A percentile compares a stretch with the other conserved stretches of the same genome.
Evolutionary conservation across 1,139 yeast genomes (phyloP).

Genomic region (Lodderomyces metapsilosis): DNA sequence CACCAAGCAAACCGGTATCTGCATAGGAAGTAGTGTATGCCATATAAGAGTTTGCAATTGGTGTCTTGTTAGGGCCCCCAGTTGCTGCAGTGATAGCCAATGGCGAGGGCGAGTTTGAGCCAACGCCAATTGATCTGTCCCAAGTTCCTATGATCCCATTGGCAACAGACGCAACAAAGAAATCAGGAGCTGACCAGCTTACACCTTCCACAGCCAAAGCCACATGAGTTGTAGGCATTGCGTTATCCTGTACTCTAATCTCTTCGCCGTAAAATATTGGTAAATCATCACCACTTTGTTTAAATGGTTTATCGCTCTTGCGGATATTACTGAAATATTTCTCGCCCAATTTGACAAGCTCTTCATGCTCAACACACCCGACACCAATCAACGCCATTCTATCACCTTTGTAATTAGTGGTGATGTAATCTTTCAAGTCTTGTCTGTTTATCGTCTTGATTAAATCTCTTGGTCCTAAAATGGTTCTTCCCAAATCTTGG

Average conservation of each 20-base stretch:
- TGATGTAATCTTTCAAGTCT: conserved; percentile 77
- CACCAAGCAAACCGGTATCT: conserved; percentile 97
- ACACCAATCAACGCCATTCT: conserved; percentile 97
- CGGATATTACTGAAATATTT: conserved; percentile 75
- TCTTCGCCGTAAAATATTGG: conserved; percentile 88
- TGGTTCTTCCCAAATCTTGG: conserved; percentile 97
- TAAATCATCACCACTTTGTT: conserved; percentile 74
- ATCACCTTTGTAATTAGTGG: conserved; percentile 89
- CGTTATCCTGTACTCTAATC: conserved; percentile 74
- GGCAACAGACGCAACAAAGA: conserved; percentile 91
- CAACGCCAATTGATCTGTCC: conserved; percentile 89
- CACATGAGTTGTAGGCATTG: conserved; percentile 85
- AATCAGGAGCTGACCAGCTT: conserved; percentile 95
- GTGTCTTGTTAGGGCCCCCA: conserved; percentile 48
- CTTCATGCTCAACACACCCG: conserved; percentile 88
- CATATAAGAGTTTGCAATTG: conserved; percentile 90
- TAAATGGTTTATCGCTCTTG: conserved; percentile 59
- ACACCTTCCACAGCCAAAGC: conserved; percentile 98
- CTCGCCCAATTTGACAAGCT: conserved; percentile 73
- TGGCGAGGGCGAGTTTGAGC: conserved; percentile 71
- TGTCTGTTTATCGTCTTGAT: conserved; percentile 74
- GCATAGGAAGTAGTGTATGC: conserved; percentile 96
- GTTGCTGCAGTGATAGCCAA: conserved; percentile 76
- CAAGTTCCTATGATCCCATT: conserved; percentile 97
- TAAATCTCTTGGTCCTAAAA: conserved; percentile 89